Evolutionary conservation across 1,284 basidiomycete genomes (phyloP).

Genomic region (Quambalaria eucalypti): DNA sequence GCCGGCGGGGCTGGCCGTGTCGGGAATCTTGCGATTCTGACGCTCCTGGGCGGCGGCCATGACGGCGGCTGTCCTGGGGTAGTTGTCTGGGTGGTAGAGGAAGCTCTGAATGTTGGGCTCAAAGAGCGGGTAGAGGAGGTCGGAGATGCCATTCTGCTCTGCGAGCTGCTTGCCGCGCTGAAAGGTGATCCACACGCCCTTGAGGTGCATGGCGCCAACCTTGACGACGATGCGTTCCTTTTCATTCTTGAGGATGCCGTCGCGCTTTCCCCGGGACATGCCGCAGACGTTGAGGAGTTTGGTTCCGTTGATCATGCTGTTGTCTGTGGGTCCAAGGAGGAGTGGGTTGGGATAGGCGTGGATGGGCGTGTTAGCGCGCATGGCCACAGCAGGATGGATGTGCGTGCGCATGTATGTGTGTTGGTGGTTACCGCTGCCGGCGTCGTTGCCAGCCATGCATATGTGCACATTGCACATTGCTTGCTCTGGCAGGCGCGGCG

Average conservation of each 20-base stretch:
- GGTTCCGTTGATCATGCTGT: slow-evolving; percentile 48
- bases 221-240: slow-evolving; percentile 47
- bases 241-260: slow-evolving; percentile 46
- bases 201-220: slow-evolving; percentile 46
- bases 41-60: slow-evolving; percentile 45
- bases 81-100: slow-evolving; percentile 46
- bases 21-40: slow-evolving; percentile 23
- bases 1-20: not conserved
- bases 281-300: slow-evolving; percentile 46
- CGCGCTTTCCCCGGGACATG: slow-evolving; percentile 46
- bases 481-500: too few relatives aligned
- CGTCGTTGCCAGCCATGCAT: too few relatives aligned
- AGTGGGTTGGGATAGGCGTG: not conserved
- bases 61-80: slow-evolving; percentile 42
- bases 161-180: slow-evolving; percentile 43
- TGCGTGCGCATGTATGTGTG: too few relatives aligned
- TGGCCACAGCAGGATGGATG: too few relatives aligned
- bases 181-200: slow-evolving; percentile 47
- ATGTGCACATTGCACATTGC: too few relatives aligned
- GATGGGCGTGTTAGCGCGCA: too few relatives aligned
- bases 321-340: slow-evolving; percentile 20
- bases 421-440: too few relatives aligned
- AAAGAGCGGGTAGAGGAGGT: slow-evolving; percentile 44
- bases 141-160: slow-evolving; percentile 43
- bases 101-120: slow-evolving; percentile 46